Percentiles rank a stretch among this genome's conserved stretches.
Evolutionary conservation across 2,329 filamentous ascomycete genomes (phyloP).

Genomic region (Didymella glomerata): DNA sequence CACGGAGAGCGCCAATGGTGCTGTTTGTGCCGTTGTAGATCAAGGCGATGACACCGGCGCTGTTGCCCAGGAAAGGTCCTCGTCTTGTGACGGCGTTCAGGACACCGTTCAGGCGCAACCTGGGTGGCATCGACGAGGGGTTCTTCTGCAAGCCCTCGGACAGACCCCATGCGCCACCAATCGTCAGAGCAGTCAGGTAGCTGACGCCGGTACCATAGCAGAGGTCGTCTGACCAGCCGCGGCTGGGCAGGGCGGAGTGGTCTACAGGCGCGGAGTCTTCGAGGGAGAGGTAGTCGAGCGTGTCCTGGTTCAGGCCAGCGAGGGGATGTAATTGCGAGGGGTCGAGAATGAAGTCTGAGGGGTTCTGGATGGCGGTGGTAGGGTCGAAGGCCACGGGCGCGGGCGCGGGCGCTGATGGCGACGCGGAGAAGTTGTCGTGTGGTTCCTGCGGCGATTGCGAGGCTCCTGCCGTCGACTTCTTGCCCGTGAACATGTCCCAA

Average conservation of each 20-base stretch:
- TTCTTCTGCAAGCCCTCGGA: constrained; percentile 84
- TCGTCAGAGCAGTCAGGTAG: constrained; percentile 83
- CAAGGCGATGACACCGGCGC: constrained; percentile 93
- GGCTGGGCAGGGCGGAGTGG: constrained; percentile 87
- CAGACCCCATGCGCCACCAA: constrained; percentile 92
- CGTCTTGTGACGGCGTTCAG: constrained; percentile 92
- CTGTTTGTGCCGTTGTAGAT: constrained; percentile 81
- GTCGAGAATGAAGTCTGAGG: constrained; percentile 90
- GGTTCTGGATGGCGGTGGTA: constrained; percentile 74
- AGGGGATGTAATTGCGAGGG: constrained; percentile 90
- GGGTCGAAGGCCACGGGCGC: constrained; percentile 71
- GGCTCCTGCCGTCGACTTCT: constrained; percentile 61
- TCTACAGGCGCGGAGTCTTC: constrained; percentile 90
- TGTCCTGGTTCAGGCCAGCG: constrained; percentile 89
- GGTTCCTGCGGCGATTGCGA: constrained; percentile 53
- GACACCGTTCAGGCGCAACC: constrained; percentile 91
- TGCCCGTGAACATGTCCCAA: constrained; percentile 68
- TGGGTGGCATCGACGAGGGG: constrained; percentile 77
- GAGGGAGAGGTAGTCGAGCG: constrained; percentile 91
- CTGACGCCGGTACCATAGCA: constrained; percentile 97
- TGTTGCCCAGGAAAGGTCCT: constrained; percentile 95
- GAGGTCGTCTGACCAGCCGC: constrained; percentile 97
- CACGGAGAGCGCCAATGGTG: constrained; percentile 51
- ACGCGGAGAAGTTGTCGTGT: constrained; percentile 56
- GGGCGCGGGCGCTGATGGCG: constrained; percentile 50